Evolutionary conservation across 2,329 filamentous ascomycete genomes (phyloP).

Genomic region (Penicillium janthinellum): DNA sequence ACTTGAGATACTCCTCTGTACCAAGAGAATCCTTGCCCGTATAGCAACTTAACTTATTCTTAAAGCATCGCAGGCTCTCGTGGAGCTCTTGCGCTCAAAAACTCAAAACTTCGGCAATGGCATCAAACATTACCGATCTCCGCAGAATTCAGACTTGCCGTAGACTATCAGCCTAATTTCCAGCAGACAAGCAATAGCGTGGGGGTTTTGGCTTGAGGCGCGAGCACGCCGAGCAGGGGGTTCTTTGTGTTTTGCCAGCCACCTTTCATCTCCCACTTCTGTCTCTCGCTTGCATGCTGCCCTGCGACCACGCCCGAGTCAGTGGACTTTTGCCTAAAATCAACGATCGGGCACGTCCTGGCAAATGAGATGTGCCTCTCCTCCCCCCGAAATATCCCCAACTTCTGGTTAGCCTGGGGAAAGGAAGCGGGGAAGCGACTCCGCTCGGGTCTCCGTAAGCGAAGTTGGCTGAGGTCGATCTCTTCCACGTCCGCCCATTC

Average conservation of each 20-base stretch:
- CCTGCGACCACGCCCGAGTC: not conserved
- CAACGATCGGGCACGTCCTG: not conserved
- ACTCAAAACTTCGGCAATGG: no score
- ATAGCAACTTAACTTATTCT: not conserved
- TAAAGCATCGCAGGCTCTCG: not conserved
- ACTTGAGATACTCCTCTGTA: not conserved
- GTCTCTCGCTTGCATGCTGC: not conserved
- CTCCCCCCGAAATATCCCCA: not conserved
- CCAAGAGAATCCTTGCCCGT: not conserved
- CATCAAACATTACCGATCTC: no score
- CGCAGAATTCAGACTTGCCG: no score
- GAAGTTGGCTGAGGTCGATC: not conserved
- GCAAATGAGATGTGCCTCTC: not conserved
- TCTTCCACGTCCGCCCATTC: not conserved
- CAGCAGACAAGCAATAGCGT: no score
- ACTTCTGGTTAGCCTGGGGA: not conserved
- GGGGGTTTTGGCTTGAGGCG: not conserved
- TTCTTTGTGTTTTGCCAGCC: not conserved
- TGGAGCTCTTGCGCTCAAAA: not conserved
- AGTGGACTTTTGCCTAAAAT: not conserved
- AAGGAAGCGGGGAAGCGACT: not conserved
- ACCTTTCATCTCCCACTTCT: not conserved
- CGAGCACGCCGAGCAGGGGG: not conserved
- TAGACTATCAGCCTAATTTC: no score
- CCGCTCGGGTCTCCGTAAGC: not conserved